These are phyloP conservation scores for Pichia pseudocactophila DNA, from an alignment of 805 yeast genomes.

Conservation along the genomic window DNA sequence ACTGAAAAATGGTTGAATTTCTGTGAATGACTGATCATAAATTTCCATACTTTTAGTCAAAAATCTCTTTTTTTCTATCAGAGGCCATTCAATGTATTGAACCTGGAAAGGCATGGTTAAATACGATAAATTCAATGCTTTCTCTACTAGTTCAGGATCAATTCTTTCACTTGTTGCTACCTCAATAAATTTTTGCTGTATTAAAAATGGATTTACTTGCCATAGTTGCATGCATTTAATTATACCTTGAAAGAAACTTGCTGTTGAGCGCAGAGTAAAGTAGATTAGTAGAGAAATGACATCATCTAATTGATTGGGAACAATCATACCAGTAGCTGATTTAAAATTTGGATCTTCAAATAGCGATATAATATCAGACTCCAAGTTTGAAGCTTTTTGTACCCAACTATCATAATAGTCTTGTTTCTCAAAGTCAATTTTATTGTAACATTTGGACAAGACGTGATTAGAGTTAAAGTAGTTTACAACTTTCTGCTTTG, in stretches of 20 bases:
- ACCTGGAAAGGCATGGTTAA: constrained; percentile 19
- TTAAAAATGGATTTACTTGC: constrained; percentile 26
- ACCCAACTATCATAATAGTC: constrained; percentile 14
- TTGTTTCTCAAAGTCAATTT: constrained; percentile 12
- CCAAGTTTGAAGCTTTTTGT: constrained; percentile 8
- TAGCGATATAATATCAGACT: constrained; percentile 5
- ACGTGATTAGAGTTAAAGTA: constrained; percentile 5
- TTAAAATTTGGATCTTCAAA: constrained; percentile 2
- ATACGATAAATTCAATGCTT: constrained; percentile 20
- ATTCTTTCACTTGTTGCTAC: constrained; percentile 12
- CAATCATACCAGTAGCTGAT: not conserved
- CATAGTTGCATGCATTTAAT: constrained; percentile 24
- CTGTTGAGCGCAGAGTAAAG: constrained; percentile 15
- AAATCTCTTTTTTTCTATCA: constrained; percentile 11
- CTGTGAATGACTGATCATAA: constrained; percentile 9
- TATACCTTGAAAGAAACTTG: constrained; percentile 20
- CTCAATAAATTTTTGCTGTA: constrained; percentile 13
- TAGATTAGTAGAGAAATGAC: constrained; percentile 9
- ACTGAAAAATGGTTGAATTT: constrained; percentile 8
- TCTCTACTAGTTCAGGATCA: constrained; percentile 16
- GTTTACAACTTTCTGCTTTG: constrained; percentile 5
- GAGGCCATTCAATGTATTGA: constrained; percentile 23
- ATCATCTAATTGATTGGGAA: constrained; percentile 10
- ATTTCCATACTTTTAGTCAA: constrained; percentile 11
- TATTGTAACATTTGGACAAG: constrained; percentile 3